Base-by-base conservation (phyloP, 1,139 yeast species). In the Suhomyces choctaworum region DNA sequence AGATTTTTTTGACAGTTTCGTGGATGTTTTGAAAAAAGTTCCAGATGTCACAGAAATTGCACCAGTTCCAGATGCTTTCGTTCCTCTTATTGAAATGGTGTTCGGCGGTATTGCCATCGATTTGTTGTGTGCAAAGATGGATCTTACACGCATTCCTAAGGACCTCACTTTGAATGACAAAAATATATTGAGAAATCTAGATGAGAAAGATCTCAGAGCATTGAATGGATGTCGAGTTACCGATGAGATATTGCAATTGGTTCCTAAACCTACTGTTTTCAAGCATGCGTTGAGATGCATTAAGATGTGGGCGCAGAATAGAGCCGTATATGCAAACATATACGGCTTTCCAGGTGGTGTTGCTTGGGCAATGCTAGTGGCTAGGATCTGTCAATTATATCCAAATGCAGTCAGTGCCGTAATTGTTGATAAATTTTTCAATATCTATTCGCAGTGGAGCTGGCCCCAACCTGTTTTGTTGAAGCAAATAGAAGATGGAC, bases 301-400 rank as follows among this genome's bases (percentile, higher is more conserved):
- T 39, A 92, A 92, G 58, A 70, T 92, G 56, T 92, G 99, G 98
- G 98, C 99, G 0, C 94, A 89, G 56, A 78, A 89, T 50, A 73
- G 97, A 38, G 98, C 97, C 0, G 78, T 92, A 12, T 92, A 92
- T 60, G 97, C 87, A 4, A 92, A 92, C 54, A 84, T 92, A 31
- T 88, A 84, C 72, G 98, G 98, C 0, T 92, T 92, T 61, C 98
- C 98, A 1, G 99, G 99, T 50, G 99, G 99, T 60, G 98, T 92
- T 22, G 98, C 98, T 0, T 92, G 98, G 98, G 99, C 98, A 1
- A 92, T 92, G 97, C 62, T 92, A 30, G 97, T 89, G 6, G 98
- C 98, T 1, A 75, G 98, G 51, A 89, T 92, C 22, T 92, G 98
- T 58, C 99, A 92, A 56, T 64, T 92, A 28, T 94, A 90, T 55